phyloP scores from a whole-genome alignment of 2,329 filamentous ascomycete species.

The Diaporthe amygdali region DNA sequence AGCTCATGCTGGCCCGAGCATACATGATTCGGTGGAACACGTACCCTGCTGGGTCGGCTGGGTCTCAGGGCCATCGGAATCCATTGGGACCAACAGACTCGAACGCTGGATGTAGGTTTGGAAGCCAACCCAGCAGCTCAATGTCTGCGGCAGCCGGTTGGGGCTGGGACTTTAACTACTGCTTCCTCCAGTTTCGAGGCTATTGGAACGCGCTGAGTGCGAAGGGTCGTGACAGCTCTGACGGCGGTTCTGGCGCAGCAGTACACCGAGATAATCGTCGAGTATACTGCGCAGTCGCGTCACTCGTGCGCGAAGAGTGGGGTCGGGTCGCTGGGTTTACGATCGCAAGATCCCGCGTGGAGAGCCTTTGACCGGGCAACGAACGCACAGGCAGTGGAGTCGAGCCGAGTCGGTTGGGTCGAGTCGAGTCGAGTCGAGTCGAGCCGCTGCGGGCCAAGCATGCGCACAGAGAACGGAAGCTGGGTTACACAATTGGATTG shows the following conservation, averaged over 20 bases:
- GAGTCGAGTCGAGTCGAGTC: background rate
- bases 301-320: slow-evolving; percentile 1
- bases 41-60: slow-evolving; percentile 27
- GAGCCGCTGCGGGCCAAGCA: too few species aligned
- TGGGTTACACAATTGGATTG: background rate
- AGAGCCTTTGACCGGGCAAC: slow-evolving; percentile 15
- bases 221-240: background rate
- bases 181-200: background rate
- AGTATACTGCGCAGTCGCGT: slow-evolving; percentile 4
- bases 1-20: slow-evolving; percentile 5
- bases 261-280: background rate
- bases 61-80: slow-evolving; percentile 16
- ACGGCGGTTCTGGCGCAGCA: background rate
- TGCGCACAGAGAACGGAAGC: background rate
- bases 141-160: slow-evolving; percentile 11
- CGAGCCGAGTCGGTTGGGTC: background rate
- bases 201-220: background rate
- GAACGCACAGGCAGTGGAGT: slow-evolving; percentile 14
- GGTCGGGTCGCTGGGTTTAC: slow-evolving; percentile 10
- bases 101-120: background rate
- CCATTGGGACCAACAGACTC: slow-evolving; percentile 23
- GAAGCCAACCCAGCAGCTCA: slow-evolving; percentile 18
- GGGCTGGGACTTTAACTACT: background rate
- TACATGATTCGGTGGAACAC: background rate
- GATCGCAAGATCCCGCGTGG: slow-evolving; percentile 13